These are phyloP conservation scores for Arxiozyma slooffiae DNA, from an alignment of 1,139 yeast genomes.

Conservation along the genomic window DNA sequence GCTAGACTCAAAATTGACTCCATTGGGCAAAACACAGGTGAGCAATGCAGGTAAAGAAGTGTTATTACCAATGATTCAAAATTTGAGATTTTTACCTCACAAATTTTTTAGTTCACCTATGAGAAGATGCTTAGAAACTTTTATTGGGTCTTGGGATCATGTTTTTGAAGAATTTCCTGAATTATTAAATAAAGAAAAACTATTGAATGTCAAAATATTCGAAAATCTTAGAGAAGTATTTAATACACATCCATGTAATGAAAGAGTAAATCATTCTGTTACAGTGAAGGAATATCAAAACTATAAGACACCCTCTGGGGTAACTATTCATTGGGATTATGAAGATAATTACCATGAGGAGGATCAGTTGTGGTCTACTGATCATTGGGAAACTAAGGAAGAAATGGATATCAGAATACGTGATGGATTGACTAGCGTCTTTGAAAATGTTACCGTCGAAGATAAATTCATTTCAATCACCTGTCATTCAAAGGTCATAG, in stretches of 20 bases:
- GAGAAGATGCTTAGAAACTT: slow-evolving; percentile 51
- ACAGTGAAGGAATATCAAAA: slow-evolving; percentile 15
- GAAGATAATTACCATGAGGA: slow-evolving; percentile 41
- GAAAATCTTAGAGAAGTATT: slow-evolving; percentile 58
- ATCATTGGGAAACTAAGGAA: slow-evolving; percentile 37
- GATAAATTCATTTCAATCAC: slow-evolving; percentile 40
- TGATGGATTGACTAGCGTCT: slow-evolving; percentile 32
- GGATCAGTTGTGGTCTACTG: slow-evolving; percentile 36
- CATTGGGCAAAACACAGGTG: slow-evolving; percentile 47
- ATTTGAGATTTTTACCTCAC: slow-evolving; percentile 42
- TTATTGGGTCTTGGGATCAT: slow-evolving; percentile 48
- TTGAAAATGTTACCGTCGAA: slow-evolving; percentile 27
- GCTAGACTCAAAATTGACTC: slow-evolving; percentile 38
- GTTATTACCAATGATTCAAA: slow-evolving; percentile 36
- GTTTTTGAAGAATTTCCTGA: slow-evolving; percentile 1
- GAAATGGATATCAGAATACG: slow-evolving; percentile 45
- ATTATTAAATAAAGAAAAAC: neutral
- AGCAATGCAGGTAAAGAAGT: slow-evolving; percentile 36
- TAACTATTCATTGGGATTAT: slow-evolving; percentile 34
- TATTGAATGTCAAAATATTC: slow-evolving; percentile 8
- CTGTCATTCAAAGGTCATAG: slow-evolving; percentile 55
- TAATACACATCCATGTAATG: slow-evolving; percentile 60
- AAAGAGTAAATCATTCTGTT: slow-evolving; percentile 32
- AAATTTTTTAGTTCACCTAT: slow-evolving; percentile 55
- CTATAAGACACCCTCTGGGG: slow-evolving; percentile 9